phyloP scores from a whole-genome alignment of 768 basidiomycete species.

The Leccinum boreale region DNA sequence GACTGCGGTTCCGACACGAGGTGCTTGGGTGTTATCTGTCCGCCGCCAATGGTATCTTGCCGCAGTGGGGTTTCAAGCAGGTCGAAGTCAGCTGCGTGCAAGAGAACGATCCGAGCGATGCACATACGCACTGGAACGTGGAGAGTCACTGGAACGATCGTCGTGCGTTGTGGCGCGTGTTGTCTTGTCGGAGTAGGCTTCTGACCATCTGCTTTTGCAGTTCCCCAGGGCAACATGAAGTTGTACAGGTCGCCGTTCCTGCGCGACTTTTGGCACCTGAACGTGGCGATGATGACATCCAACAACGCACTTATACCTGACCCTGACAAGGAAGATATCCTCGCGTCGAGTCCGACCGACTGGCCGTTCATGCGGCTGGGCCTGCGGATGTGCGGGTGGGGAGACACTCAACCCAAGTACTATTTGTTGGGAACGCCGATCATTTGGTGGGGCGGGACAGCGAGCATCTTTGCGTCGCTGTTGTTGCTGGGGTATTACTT shows the following conservation, averaged over 20 bases:
- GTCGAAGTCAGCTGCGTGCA: conserved; percentile 93
- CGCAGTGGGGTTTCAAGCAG: conserved; percentile 99
- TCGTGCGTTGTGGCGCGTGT: conserved; percentile 50
- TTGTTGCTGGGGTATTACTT: conserved; percentile 64
- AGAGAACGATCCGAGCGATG: conserved; percentile 75
- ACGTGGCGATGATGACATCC: conserved; percentile 99
- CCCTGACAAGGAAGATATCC: conserved; percentile 97
- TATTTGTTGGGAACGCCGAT: conserved; percentile 92
- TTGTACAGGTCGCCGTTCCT: conserved; percentile 90
- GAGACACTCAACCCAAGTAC: conserved; percentile 81
- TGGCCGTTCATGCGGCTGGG: conserved; percentile 93
- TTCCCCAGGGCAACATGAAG: conserved; percentile 79
- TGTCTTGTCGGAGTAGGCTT: not conserved
- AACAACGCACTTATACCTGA: conserved; percentile 98
- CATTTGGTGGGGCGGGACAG: conserved; percentile 82
- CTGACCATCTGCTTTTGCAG: conserved; percentile 36
- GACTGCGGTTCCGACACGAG: conserved; percentile 79
- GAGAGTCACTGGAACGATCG: conserved; percentile 97
- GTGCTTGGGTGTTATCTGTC: conserved; percentile 82
- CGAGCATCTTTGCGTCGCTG: conserved; percentile 58
- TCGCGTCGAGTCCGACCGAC: conserved; percentile 88
- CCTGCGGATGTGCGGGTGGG: conserved; percentile 97
- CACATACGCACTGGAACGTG: conserved; percentile 96
- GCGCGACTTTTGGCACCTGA: conserved; percentile 97
- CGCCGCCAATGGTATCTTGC: conserved; percentile 84